Evolutionary conservation across 805 yeast species (phyloP).

Genomic region (Saturnispora ahearnii): DNA sequence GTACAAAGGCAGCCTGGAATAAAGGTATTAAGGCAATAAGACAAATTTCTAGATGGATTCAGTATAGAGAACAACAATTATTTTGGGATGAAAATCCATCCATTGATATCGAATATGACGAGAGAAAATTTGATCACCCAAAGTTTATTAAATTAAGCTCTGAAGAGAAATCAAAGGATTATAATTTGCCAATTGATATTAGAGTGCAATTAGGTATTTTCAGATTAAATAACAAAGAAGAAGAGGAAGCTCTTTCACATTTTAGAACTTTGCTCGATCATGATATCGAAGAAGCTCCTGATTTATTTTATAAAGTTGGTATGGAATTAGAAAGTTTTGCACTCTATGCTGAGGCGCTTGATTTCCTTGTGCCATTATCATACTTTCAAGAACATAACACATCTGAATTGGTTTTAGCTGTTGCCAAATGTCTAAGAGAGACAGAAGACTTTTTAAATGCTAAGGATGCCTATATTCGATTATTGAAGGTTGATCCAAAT

Average conservation of each 20-base stretch:
- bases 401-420: constrained; percentile 43
- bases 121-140: constrained; percentile 44
- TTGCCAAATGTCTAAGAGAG: constrained; percentile 74
- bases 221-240: constrained; percentile 54
- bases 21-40: constrained; percentile 60
- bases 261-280: constrained; percentile 51
- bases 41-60: constrained; percentile 75
- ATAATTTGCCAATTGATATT: constrained; percentile 74
- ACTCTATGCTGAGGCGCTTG: constrained; percentile 65
- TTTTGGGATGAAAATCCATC: constrained; percentile 53
- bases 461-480: constrained; percentile 44
- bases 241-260: constrained; percentile 66
- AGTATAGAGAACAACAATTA: constrained; percentile 49
- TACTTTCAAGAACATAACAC: constrained; percentile 44
- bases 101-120: constrained; percentile 81
- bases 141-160: constrained; percentile 34
- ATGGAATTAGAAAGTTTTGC: constrained; percentile 60
- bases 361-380: constrained; percentile 50
- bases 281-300: constrained; percentile 50
- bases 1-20: constrained; percentile 55
- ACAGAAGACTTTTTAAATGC: constrained; percentile 63
- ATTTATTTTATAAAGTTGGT: constrained; percentile 72
- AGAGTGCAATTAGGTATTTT: constrained; percentile 71
- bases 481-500: constrained; percentile 47
- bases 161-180: constrained; percentile 34